Percentiles rank a stretch among this genome's conserved stretches.
phyloP scores from a whole-genome alignment of 768 basidiomycete species.

The Mycena venus region DNA sequence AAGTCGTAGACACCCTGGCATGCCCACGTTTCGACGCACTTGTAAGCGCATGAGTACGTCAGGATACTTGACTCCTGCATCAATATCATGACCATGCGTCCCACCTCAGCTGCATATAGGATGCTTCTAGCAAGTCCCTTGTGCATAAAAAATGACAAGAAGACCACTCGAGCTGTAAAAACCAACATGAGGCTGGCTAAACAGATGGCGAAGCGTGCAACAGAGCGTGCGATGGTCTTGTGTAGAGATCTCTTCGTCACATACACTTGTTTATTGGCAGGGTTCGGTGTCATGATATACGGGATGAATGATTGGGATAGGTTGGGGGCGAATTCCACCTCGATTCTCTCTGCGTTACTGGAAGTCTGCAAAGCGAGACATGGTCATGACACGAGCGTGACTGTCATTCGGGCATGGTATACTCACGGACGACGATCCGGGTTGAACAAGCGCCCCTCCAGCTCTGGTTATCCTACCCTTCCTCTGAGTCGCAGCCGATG shows the following conservation, averaged over 20 bases:
- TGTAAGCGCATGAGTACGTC: conserved; percentile 18
- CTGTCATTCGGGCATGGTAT: not conserved
- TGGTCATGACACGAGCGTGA: not conserved
- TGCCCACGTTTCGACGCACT: conserved; percentile 14
- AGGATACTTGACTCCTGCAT: conserved; percentile 15
- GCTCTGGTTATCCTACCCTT: not conserved
- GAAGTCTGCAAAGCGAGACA: not conserved
- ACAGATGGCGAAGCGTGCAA: conserved; percentile 15
- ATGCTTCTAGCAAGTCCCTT: not conserved
- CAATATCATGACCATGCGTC: conserved; percentile 5
- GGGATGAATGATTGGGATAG: conserved; percentile 21
- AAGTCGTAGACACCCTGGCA: not conserved
- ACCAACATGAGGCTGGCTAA: conserved; percentile 10
- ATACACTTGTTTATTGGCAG: not conserved
- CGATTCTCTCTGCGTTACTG: not conserved
- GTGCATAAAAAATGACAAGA: conserved; percentile 9
- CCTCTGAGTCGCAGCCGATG: not conserved
- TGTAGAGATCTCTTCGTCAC: conserved; percentile 8
- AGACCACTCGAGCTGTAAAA: conserved; percentile 4
- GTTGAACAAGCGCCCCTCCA: not conserved
- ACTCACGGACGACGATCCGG: not conserved
- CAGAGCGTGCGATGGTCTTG: conserved; percentile 8
- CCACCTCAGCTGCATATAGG: conserved; percentile 6
- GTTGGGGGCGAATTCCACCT: conserved; percentile 16
- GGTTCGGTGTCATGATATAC: conserved; percentile 1